Evolutionary conservation across 2,329 filamentous ascomycete genomes (phyloP), one percentile per base, ranked within the genome.

Genomic region (Cladosporium sp.): DNA sequence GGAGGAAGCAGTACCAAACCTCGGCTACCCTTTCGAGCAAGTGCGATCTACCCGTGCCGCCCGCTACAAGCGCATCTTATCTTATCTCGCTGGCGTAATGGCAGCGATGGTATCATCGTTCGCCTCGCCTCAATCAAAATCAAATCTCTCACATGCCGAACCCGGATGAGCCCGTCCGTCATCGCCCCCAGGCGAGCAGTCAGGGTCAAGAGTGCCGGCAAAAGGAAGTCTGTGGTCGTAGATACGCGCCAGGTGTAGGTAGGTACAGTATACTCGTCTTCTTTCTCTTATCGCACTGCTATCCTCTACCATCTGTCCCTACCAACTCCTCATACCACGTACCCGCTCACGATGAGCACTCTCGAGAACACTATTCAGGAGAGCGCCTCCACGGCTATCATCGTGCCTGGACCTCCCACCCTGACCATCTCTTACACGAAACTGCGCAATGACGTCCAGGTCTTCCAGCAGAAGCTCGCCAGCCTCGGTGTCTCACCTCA

Each of bases 391-490:
- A 83, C 85, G 16, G 91, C 91, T 67, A 82, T 95, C 77, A 91
- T 95, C 75, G 83, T 95, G 58, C 91, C 91, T 32, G 86, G 85
- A 66, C 87, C 86, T 69, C 82, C 87, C 7, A 80, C 88, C 66
- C 82, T 92, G 67, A 85, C 83, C n/a, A 82, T 92, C 69, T 89
- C 89, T 46, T 94, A 92, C 81, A 78, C 83, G 68, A 84, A 88
- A 73, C 86, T 96, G 61, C 78, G 85, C 62, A 76, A 83, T 67
- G 89, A 93, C 74, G 85, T 92, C 64, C 78, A 82, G 51, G 80
- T 84, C 18, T 94, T 95, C 81, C 92, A 95, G 81, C 82, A 83
- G 75, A 91, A 92, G 79, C 87, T 96, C 68, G 91, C 92, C 26
- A 84, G 84, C 57, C 83, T 94, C 64, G 92, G 92, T 69, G 87